A percentile compares a stretch with the other conserved stretches of the same genome.
Conservation (phyloP, 164 flowering plant species). For the Amborella trichopoda region DNA sequence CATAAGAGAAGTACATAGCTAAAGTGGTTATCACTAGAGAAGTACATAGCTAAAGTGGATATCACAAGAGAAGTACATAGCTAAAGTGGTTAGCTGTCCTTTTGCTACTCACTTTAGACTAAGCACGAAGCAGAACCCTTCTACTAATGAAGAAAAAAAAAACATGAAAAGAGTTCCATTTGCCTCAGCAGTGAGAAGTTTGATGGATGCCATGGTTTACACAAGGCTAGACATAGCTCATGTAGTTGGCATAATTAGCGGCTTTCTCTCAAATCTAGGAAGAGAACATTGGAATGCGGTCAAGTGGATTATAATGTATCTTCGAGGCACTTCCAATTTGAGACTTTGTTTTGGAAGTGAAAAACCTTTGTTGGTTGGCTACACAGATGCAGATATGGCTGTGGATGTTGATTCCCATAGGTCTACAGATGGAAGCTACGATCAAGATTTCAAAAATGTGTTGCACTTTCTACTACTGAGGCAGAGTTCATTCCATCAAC, state of each 20-base stretch:
- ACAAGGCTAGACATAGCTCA: neutral
- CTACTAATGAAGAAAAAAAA: neutral
- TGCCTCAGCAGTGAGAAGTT: neutral
- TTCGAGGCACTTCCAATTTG: neutral
- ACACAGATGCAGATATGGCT: constrained; percentile 2
- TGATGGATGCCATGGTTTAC: neutral
- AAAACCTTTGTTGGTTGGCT: neutral
- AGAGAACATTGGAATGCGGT: neutral
- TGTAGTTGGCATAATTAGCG: neutral
- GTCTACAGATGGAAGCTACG: neutral
- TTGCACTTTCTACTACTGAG: neutral
- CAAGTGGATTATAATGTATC: neutral
- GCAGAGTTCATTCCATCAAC: neutral
- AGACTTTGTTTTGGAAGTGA: constrained; percentile 1
- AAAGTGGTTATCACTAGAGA: no score
- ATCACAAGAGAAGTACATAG: no score
- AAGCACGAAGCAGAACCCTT: neutral
- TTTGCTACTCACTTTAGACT: neutral
- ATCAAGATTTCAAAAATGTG: neutral
- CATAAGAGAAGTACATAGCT: neutral
- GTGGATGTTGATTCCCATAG: neutral
- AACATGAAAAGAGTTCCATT: neutral
- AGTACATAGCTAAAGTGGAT: no score
- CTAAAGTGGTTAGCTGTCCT: neutral
- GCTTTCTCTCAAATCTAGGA: neutral